Base-by-base conservation (phyloP, 306 rosid species). In the Fagus sylvatica region DNA sequence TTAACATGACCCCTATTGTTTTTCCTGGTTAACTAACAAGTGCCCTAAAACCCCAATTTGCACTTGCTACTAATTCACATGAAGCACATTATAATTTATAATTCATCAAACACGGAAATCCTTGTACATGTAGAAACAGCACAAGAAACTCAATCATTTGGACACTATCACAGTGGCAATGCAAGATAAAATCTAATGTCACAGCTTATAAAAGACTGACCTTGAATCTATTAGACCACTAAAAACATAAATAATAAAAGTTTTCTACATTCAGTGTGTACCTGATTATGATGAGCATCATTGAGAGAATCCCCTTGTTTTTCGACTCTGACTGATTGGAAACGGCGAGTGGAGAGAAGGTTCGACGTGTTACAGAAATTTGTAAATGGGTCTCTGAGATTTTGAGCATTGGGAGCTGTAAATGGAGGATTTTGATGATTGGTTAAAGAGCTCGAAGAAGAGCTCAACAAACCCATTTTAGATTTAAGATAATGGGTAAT, bases 231-330 rank as follows among this genome's bases (percentile, higher is more conserved):
- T 55, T 10, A n/a, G 61, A 32, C 7, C n/a, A 33, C 61, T 22
- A 32, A 60, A 60, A 60, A 66, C 33, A n/a, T 7, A 59, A 3
- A 65, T 2, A 37, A 15, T 36, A 2, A 3, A 65, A 17, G 71
- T 39, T 17, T 22, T 22, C 28, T 2, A 39, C 49, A 65, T 37
- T 39, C 49, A n/a, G 49, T 30, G 22, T n/a, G 72, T 81, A 93
- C 98, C 94, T 85, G 93, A 72, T 81, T 62, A 48, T 67, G 71
- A 82, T 71, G 36, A 69, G 72, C 73, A 32, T 76, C 80, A 43
- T 56, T n/a, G 43, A 49, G 7, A 55, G 81, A 48, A 71, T 76
- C 75, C 34, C 80, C 77, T 37, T 42, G 85, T 28, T 64, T 62
- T 4, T 74, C 85, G 1, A 87, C 80, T 5, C 71, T 49, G 1